phyloP scores from a whole-genome alignment of 768 basidiomycete genomes.

The Amanita rimosa region DNA sequence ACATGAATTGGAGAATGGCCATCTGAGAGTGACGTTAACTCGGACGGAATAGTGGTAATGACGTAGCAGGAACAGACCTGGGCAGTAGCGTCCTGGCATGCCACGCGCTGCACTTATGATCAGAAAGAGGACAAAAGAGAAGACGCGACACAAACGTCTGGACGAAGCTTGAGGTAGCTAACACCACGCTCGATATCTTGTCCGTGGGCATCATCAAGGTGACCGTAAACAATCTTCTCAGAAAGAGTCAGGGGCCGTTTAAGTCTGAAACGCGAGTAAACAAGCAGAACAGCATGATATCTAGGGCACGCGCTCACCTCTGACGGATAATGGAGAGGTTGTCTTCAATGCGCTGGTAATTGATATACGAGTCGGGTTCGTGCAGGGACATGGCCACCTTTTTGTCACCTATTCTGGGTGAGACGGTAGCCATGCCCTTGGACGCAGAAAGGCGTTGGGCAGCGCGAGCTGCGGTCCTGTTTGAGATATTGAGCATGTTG shows the following conservation, averaged over 20 bases:
- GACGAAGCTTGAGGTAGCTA: conserved; percentile 95
- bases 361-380: conserved; percentile 76
- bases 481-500: conserved; percentile 49
- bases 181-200: conserved; percentile 87
- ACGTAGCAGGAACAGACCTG: conserved; percentile 37
- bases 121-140: conserved; percentile 1
- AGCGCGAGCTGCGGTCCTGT: conserved; percentile 40
- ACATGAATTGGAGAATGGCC: conserved; percentile 99
- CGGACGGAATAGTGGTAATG: conserved; percentile 1
- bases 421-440: conserved; percentile 73
- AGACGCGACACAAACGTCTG: conserved; percentile 61
- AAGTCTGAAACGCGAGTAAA: conserved; percentile 27
- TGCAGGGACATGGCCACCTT: conserved; percentile 85
- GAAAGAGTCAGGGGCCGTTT: conserved; percentile 87
- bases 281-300: conserved; percentile 3
- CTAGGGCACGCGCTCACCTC: conserved; percentile 38
- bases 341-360: conserved; percentile 97
- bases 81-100: conserved; percentile 86
- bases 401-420: conserved; percentile 75
- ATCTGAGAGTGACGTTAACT: conserved; percentile 45
- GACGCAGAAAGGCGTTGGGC: conserved; percentile 32
- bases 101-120: conserved; percentile 50
- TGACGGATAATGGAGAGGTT: conserved; percentile 83
- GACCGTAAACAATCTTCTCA: conserved; percentile 97
- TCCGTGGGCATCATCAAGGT: conserved; percentile 87